These are phyloP conservation scores for Diaporthe longicolla DNA, from an alignment of 2,329 filamentous ascomycete genomes.

Conservation along the genomic window DNA sequence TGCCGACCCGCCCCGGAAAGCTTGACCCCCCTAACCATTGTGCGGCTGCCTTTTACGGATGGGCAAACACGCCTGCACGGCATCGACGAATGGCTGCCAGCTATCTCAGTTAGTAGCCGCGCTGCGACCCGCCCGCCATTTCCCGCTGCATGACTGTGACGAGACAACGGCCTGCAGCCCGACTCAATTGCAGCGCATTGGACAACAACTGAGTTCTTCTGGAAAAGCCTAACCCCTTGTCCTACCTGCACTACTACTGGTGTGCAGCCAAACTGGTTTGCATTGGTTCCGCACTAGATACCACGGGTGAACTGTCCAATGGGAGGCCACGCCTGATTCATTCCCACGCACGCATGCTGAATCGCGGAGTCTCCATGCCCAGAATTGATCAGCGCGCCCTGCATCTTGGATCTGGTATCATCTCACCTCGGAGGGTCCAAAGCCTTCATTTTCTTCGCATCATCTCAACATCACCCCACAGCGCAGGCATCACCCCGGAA, in stretches of 20 bases:
- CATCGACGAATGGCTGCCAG: neutral
- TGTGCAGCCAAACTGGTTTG: neutral
- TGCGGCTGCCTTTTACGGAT: neutral
- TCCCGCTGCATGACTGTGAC: neutral
- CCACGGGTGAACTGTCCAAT: neutral
- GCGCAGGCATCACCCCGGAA: neutral
- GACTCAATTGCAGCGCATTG: neutral
- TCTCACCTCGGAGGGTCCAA: neutral
- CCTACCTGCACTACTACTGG: constrained; percentile 11
- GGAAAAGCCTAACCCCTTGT: constrained; percentile 5
- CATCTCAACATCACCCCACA: constrained; percentile 1
- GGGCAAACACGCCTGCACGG: too few species aligned
- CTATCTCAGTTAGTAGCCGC: neutral
- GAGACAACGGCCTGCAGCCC: neutral
- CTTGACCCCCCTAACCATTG: neutral
- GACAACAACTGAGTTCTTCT: constrained; percentile 1
- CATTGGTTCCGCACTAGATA: neutral
- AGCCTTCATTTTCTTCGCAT: neutral
- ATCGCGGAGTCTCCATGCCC: constrained; percentile 12
- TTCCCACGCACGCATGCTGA: constrained; percentile 12
- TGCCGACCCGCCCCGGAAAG: neutral
- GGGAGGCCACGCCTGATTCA: neutral
- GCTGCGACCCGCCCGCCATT: neutral
- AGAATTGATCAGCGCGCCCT: constrained; percentile 20
- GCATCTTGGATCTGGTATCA: constrained; percentile 27